A percentile compares a stretch with the other conserved stretches of the same genome.
These are phyloP conservation scores for Acer negundo DNA, from an alignment of 345 rosid genomes.

Conservation along the genomic window DNA sequence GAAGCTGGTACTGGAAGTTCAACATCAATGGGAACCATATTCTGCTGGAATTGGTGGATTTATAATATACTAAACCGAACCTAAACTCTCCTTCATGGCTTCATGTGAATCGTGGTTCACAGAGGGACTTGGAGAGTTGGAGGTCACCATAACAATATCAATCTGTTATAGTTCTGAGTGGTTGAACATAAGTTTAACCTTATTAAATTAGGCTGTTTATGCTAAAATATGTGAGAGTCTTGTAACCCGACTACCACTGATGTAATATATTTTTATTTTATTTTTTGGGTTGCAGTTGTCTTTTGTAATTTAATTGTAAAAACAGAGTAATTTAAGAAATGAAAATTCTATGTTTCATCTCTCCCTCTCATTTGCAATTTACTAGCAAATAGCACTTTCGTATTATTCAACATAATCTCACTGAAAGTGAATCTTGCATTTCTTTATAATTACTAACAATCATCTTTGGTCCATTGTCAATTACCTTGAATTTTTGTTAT, in stretches of 20 bases:
- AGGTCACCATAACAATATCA: slow-evolving; percentile 6
- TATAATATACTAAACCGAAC: slow-evolving; percentile 23
- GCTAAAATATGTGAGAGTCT: slow-evolving; percentile 13
- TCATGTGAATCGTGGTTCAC: slow-evolving; percentile 62
- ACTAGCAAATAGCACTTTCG: not conserved
- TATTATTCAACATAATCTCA: not conserved
- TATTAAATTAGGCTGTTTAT: slow-evolving; percentile 14
- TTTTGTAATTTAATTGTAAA: slow-evolving; percentile 5
- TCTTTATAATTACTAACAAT: not conserved
- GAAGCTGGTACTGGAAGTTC: slow-evolving; percentile 96
- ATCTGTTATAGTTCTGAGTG: slow-evolving; percentile 20
- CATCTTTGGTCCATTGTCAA: not conserved
- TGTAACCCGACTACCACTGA: slow-evolving; percentile 3
- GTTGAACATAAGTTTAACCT: slow-evolving; percentile 69
- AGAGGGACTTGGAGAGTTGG: slow-evolving; percentile 11
- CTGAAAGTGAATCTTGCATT: not conserved
- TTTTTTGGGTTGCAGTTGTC: not conserved
- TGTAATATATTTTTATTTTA: not conserved
- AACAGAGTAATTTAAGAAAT: slow-evolving; percentile 29
- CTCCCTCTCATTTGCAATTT: not conserved
- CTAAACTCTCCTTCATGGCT: slow-evolving; percentile 25
- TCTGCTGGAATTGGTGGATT: slow-evolving; percentile 56
- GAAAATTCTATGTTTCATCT: slow-evolving; percentile 3
- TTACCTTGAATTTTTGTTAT: not conserved
- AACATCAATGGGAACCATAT: slow-evolving; percentile 54